These are phyloP conservation scores for Niveomyces coronatus DNA, from an alignment of 2,329 filamentous ascomycete species.

Conservation along the genomic window DNA sequence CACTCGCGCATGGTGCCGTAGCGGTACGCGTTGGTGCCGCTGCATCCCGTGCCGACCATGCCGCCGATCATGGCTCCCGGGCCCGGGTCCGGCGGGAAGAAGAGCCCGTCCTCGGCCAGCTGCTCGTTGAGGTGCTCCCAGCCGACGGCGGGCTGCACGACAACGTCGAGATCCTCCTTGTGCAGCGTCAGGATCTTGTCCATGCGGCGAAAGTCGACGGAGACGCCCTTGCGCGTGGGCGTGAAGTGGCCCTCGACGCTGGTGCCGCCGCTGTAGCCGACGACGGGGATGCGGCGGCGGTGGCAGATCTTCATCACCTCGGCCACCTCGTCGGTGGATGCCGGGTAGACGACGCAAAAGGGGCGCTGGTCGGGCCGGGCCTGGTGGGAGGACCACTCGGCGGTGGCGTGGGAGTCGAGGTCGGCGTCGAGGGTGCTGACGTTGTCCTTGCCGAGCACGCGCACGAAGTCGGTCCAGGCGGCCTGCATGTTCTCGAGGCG, in stretches of 20 bases:
- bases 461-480: constrained; percentile 58
- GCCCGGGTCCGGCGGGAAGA: constrained; percentile 87
- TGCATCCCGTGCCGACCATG: constrained; percentile 65
- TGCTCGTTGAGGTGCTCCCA: constrained; percentile 82
- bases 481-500: constrained; percentile 55
- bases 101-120: constrained; percentile 61
- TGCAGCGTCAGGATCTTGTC: constrained; percentile 68
- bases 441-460: constrained; percentile 52
- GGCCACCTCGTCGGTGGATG: constrained; percentile 73
- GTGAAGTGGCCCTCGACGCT: constrained; percentile 85
- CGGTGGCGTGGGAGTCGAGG: constrained; percentile 46
- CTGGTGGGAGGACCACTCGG: constrained; percentile 53
- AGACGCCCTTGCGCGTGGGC: constrained; percentile 71
- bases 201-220: constrained; percentile 81
- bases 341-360: constrained; percentile 67
- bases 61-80: constrained; percentile 89
- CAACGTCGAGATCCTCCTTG: constrained; percentile 65
- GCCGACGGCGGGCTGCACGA: constrained; percentile 71
- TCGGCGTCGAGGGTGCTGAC: constrained; percentile 50
- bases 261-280: constrained; percentile 78
- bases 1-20: constrained; percentile 95
- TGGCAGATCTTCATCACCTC: constrained; percentile 84
- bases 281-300: constrained; percentile 68
- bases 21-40: constrained; percentile 80
- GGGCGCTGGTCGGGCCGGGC: constrained; percentile 38